These are phyloP conservation scores for Aspergillus sp. DNA, from an alignment of 2,329 filamentous ascomycete genomes.

Conservation along the genomic window DNA sequence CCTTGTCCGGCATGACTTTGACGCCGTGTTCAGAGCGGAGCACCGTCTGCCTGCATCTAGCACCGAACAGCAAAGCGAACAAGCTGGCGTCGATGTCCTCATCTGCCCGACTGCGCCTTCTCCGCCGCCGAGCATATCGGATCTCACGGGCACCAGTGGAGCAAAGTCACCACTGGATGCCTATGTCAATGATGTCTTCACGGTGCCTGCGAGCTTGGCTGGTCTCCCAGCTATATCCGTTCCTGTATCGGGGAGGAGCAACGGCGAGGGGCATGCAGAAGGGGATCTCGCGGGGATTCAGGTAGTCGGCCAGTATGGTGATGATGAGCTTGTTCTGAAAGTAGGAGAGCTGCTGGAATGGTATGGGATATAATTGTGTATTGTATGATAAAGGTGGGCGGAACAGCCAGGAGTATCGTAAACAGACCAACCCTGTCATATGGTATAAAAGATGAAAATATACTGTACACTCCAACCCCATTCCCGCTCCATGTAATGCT, in stretches of 20 bases:
- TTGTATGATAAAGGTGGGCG: neutral
- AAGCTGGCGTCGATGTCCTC: slow-evolving; percentile 72
- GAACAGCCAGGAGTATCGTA: no score
- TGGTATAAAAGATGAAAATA: neutral
- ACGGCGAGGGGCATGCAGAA: slow-evolving; percentile 11
- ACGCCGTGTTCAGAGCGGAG: slow-evolving; percentile 70
- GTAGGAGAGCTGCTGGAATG: slow-evolving; percentile 43
- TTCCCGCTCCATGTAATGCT: neutral
- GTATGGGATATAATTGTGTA: neutral
- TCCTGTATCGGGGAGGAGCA: slow-evolving; percentile 58
- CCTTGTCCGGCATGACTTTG: slow-evolving; percentile 84
- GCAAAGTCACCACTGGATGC: slow-evolving; percentile 63
- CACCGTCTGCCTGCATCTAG: slow-evolving; percentile 64
- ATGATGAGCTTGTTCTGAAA: slow-evolving; percentile 48
- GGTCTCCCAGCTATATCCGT: slow-evolving; percentile 88
- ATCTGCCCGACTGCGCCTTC: slow-evolving; percentile 86
- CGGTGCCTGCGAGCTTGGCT: slow-evolving; percentile 90
- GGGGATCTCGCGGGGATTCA: slow-evolving; percentile 47
- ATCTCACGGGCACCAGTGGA: slow-evolving; percentile 49
- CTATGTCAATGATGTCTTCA: slow-evolving; percentile 95
- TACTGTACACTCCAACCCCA: neutral
- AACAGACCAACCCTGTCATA: neutral
- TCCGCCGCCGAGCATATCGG: slow-evolving; percentile 67
- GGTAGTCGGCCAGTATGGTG: slow-evolving; percentile 53
- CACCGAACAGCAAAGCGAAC: slow-evolving; percentile 5